Percentiles rank a stretch among this genome's conserved stretches.
Conservation (phyloP, 2,329 filamentous ascomycete species). For the Hymenoscyphus linearis region DNA sequence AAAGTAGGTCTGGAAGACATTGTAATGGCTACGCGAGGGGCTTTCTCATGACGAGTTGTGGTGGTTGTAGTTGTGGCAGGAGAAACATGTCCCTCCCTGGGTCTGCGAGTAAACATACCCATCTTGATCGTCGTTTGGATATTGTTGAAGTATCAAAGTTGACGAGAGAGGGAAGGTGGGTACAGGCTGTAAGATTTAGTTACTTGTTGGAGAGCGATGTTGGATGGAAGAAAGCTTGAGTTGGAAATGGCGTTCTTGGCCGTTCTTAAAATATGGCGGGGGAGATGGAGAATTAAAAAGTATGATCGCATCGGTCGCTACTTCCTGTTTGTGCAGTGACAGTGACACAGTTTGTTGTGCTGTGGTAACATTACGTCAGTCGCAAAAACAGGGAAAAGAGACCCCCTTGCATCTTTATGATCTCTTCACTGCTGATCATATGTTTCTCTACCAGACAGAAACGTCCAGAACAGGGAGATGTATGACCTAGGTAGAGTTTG, state of each 20-base stretch:
- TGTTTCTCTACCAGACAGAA: background rate
- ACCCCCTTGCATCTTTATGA: background rate
- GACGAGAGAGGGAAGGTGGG: background rate
- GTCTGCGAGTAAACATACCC: conserved; percentile 20
- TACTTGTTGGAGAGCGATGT: background rate
- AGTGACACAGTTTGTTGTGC: background rate
- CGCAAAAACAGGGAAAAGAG: background rate
- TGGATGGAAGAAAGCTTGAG: background rate
- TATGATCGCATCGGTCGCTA: background rate
- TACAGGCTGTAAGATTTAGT: background rate
- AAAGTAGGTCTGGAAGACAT: conserved; percentile 54
- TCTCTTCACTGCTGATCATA: background rate
- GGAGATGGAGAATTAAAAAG: background rate
- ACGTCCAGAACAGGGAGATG: background rate
- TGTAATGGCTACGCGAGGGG: conserved; percentile 24
- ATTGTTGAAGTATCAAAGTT: background rate
- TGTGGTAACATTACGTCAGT: background rate
- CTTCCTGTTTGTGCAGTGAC: background rate
- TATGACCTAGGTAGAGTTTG: too few relatives aligned
- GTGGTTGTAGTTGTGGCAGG: conserved; percentile 11
- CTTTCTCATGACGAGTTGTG: conserved; percentile 11
- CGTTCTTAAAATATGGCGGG: background rate
- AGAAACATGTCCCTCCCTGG: conserved; percentile 9
- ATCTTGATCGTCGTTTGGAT: conserved; percentile 11
- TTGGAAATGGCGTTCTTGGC: background rate